Base-by-base conservation (phyloP, 257 asterid genomes). In the Rubia yunnanensis region DNA sequence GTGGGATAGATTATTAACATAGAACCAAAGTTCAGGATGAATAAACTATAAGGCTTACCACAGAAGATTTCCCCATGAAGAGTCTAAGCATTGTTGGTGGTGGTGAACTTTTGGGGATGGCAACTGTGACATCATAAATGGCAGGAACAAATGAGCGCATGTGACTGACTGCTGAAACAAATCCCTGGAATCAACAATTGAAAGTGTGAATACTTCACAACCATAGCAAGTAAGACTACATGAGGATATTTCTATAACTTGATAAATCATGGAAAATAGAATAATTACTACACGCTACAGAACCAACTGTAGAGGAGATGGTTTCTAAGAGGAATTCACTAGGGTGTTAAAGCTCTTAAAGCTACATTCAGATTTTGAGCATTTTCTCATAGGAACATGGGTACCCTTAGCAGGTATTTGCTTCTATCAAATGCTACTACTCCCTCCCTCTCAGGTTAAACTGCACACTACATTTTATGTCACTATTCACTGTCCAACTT, bases 121-220 rank as follows among this genome's bases (percentile, higher is more conserved):
- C 83, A 64, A 92, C 89, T 59, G 99, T 92, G 54, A 83, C 84
- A 59, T 92, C 94, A 80, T 89, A 92, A 78, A 92, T 81, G 41
- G 96, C 97, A 18, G 99, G 99, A 76, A 89, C 99, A 83, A 89
- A 89, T 31, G 94, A 69, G 59, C 92, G 95, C 94, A 88, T 80
- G 50, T 89, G 92, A 72, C 77, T 86, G 60, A 89, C 97, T 39
- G 97, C 89, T 32, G 96, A 79, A 66, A 92, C 96, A 76, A 92
- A 92, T 54, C 99, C 99, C 99, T 92, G 94, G 63, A 82, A 70
- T 24, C 59, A 71, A 70, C 54, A 50, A 62, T 24, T 15, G 39
- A 36, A 70, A 57, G 32, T 36, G 56, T 34, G 69, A 77, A 58
- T 44, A 34, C 61, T 23, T 30, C n/a, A 28, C 39, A 60, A 27